Percentiles rank a stretch among this genome's conserved stretches.
Evolutionary conservation across 2,329 filamentous ascomycete species (phyloP).

Genomic region (Cylindrodendrum hubeiense): DNA sequence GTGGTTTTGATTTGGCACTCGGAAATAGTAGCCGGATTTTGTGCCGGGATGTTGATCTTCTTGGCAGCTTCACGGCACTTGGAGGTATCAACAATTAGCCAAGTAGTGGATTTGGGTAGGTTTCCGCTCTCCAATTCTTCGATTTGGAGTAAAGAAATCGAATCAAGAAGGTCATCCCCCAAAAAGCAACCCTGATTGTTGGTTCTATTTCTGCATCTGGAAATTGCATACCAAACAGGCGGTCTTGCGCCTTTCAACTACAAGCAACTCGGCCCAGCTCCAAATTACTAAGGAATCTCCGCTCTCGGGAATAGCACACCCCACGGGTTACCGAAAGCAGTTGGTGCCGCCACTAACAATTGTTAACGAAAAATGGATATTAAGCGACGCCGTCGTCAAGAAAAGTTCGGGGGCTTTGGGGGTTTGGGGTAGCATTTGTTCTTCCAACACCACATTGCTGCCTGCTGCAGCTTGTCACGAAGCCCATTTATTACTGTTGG

Average conservation of each 20-base stretch:
- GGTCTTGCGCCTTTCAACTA: background rate
- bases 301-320: background rate
- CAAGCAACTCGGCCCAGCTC: background rate
- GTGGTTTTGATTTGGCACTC: too few species aligned
- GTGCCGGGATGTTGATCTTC: too few species aligned
- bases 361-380: background rate
- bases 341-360: background rate
- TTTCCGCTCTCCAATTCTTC: background rate
- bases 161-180: background rate
- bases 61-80: too few species aligned
- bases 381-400: conserved; percentile 2
- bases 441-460: background rate
- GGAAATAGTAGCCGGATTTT: too few species aligned
- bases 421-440: conserved; percentile 1
- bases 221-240: too few species aligned
- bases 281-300: background rate
- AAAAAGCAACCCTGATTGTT: background rate
- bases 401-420: conserved; percentile 19
- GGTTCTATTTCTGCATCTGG: too few species aligned
- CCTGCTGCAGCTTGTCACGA: background rate
- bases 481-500: background rate
- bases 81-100: too few species aligned
- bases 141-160: background rate
- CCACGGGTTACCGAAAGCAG: background rate
- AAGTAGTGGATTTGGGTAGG: too few species aligned